Evolutionary conservation across 305 asterid species (phyloP), one percentile per base, ranked within the genome.

Genomic region (Salvia sclarea): DNA sequence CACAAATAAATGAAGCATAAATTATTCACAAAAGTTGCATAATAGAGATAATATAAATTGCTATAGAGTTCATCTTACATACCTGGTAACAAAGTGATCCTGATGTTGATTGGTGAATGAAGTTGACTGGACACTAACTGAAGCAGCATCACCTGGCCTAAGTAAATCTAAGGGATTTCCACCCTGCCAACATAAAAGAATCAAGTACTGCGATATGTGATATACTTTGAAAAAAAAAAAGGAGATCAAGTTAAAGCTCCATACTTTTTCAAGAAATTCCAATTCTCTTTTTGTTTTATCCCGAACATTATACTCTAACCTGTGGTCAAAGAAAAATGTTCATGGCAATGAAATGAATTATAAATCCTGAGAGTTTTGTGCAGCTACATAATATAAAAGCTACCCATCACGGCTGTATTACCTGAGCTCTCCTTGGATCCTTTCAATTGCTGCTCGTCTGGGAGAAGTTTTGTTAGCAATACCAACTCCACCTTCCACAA

Each of bases 181-280:
- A 67, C 98, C 97, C 99, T 95, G 85, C 79, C 74, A 74, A 71
- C 31, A 69, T 69, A 74, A 80, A 69, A 45, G 37, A 48, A 48
- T 76, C 56, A 78, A n/a, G 41, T 57, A 48, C 71, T 22, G 40
- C 69, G 71, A 74, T 58, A 74, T 60, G 25, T 58, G 48, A 58
- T 33, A 72, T 64, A 69, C 56, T 43, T 61, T 68, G 75, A 60
- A 33, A 28, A 73, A 41, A 6, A 75, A 70, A 41, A 6, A 75
- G 68, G 70, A 62, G 73, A 52, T 75, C 44, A 75, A 75, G 72
- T 55, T 40, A 59, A 25, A 75, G 82, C 59, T 68, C 73, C 95
- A 77, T 87, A 95, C 99, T 76, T 89, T 85, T 81, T 86, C 95
- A 81, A 89, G 99, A 82, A 91, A 95, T 71, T 89, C 99, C 77